These are phyloP conservation scores for Sporobolomyces phaffii DNA, from an alignment of 768 basidiomycete species.

Conservation along the genomic window DNA sequence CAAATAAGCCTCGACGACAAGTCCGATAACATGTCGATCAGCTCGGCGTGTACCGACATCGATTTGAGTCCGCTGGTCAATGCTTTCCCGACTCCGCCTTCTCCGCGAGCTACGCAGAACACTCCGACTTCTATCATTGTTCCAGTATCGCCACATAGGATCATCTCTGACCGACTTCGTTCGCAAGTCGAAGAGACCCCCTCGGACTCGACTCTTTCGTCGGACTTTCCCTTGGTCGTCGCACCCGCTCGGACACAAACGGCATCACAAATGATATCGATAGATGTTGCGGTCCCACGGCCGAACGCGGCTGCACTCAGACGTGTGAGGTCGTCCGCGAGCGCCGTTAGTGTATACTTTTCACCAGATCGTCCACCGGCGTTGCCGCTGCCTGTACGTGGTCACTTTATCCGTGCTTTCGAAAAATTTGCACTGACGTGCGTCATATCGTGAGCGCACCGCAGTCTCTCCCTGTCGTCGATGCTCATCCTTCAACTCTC, in stretches of 20 bases:
- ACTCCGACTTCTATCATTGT: no score
- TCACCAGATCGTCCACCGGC: slow-evolving; percentile 10
- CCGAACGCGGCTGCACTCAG: neutral
- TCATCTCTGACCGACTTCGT: neutral
- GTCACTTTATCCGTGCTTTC: neutral
- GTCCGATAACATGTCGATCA: neutral
- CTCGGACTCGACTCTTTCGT: neutral
- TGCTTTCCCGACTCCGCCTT: slow-evolving; percentile 3
- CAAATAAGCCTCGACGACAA: neutral
- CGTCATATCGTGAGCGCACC: neutral
- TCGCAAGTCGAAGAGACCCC: no score
- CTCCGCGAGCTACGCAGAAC: neutral
- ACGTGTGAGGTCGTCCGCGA: slow-evolving; percentile 7
- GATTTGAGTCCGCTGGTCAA: neutral
- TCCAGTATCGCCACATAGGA: neutral
- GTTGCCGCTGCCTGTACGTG: slow-evolving; percentile 9
- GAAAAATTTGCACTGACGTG: neutral
- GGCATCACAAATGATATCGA: neutral
- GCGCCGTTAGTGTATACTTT: slow-evolving; percentile 9
- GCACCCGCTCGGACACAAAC: neutral
- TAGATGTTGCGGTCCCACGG: neutral
- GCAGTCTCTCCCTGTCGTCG: neutral
- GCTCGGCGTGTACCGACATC: neutral
- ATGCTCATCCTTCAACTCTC: neutral
- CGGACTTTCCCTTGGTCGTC: neutral